Conservation (phyloP, 768 basidiomycete genomes). For the Tricholoma hemisulphureum region DNA sequence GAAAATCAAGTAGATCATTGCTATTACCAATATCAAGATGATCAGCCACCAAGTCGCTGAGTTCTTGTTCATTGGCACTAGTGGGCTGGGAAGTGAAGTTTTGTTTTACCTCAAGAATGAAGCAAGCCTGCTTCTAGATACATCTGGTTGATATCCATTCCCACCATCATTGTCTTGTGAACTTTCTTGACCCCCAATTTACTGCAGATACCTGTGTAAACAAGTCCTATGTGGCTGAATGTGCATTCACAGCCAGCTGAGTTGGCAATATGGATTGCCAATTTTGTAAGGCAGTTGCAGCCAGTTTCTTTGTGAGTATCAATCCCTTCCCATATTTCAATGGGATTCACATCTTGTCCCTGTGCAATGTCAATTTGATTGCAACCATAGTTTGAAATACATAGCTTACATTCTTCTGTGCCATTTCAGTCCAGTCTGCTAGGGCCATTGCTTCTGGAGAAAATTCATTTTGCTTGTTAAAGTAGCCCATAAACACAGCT, state of each 20-base stretch:
- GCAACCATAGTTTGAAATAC: neutral
- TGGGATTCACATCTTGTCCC: conserved; percentile 14
- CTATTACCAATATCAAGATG: no score
- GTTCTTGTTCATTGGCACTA: no score
- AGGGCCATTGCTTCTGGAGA: conserved; percentile 2
- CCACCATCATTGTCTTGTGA: no score
- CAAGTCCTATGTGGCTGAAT: conserved; percentile 28
- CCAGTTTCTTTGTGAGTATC: conserved; percentile 11
- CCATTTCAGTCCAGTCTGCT: neutral
- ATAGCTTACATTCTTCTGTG: neutral
- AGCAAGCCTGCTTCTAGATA: no score
- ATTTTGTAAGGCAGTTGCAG: conserved; percentile 18
- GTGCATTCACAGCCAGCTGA: conserved; percentile 29
- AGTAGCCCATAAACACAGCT: conserved; percentile 8
- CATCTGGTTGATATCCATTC: no score
- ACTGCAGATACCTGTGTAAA: conserved; percentile 20
- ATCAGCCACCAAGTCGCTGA: no score
- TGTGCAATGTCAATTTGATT: neutral
- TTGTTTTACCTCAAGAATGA: no score
- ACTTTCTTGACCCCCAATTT: neutral
- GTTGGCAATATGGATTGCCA: conserved; percentile 27
- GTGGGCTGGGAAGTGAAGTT: no score
- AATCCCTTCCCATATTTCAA: conserved; percentile 18
- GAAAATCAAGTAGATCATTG: no score
- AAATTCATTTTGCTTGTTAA: conserved; percentile 9